Evolutionary conservation across 257 asterid genomes (phyloP), one percentile per base, ranked within the genome.

Genomic region (Solanum habrochaites): DNA sequence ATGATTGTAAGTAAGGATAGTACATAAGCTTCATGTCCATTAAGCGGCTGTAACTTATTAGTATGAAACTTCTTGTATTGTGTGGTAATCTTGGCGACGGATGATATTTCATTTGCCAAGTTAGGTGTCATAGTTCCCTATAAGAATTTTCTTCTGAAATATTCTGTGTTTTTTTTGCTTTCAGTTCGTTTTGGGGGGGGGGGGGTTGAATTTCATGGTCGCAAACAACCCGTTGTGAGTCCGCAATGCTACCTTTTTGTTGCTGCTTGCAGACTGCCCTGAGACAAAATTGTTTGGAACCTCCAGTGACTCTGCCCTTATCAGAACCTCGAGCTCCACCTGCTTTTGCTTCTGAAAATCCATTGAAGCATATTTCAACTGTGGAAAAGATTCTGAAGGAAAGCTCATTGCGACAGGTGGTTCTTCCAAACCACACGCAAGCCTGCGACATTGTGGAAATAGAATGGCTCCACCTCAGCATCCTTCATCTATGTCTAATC

Each of bases 241-340:
- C 21, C 31, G 31, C 45, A 70, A 31, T 27, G 49, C 31, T 40
- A 70, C 40, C 74, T 32, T 80, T n/a, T 6, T 62, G 84, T 21
- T 78, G 84, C 85, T 86, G n/a, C n/a, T 67, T 89, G 90, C 94
- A 95, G 98, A 93, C 95, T 93, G 98, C 98, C 86, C 43, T 94
- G 98, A 94, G 91, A 97, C 94, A 91, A 97, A 94, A 89, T 87
- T 95, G 90, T 94, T 97, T 85, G 98, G 99, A 94, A 94, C 89
- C 97, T 91, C 98, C 98, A 35, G 96, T 95, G 88, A 88, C 95
- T 40, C 86, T 92, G 78, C 90, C 91, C 29, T 94, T 90, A 85
- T 70, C 92, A 69, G 99, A 97, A 80, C 69, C 97, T 60, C 91
- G 92, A 87, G 87, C 98, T 35, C 98, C 98, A 72, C 98, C 95